Evolutionary conservation across 2,329 filamentous ascomycete species (phyloP).

Genomic region (Amauroascus niger): DNA sequence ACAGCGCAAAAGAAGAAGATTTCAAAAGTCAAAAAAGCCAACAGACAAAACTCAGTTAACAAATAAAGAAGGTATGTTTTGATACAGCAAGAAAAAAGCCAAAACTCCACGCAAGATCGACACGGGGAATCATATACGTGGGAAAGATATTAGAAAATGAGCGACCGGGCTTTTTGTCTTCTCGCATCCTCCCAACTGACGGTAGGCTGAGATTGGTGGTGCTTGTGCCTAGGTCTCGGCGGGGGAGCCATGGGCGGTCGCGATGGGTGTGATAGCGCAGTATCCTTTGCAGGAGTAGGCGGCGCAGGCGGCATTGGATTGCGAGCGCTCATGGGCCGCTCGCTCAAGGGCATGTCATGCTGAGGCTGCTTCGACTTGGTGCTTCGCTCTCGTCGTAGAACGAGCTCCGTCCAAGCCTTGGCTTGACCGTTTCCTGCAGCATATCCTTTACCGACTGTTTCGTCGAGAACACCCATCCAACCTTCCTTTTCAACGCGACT

Average conservation of each 20-base stretch:
- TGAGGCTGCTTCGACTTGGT: constrained; percentile 25
- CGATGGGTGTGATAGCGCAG: constrained; percentile 23
- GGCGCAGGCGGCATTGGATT: constrained; percentile 13
- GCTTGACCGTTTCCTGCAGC: constrained; percentile 34
- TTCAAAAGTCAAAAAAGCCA: constrained; percentile 12
- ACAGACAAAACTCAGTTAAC: constrained; percentile 1
- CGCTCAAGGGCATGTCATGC: background rate
- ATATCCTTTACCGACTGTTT: constrained; percentile 53
- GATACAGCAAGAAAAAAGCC: constrained; percentile 15
- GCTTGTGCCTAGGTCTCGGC: constrained; percentile 30
- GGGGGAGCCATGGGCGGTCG: constrained; percentile 25
- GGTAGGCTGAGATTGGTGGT: constrained; percentile 35
- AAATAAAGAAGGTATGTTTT: constrained; percentile 9
- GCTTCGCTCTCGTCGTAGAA: constrained; percentile 42
- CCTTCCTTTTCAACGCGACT: constrained; percentile 76
- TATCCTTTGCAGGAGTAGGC: constrained; percentile 22
- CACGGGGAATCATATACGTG: background rate
- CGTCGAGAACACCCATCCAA: constrained; percentile 83
- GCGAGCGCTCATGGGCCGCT: constrained; percentile 9
- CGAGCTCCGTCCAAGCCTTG: constrained; percentile 54
- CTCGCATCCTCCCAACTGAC: constrained; percentile 26
- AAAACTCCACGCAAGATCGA: constrained; percentile 10
- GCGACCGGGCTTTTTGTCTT: constrained; percentile 34
- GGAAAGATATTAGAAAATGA: constrained; percentile 30
- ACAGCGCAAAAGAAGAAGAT: constrained; percentile 8